Percentiles rank a stretch among this genome's conserved stretches.
Conservation (phyloP, 129 eudicot species). For the Cynara cardunculus region DNA sequence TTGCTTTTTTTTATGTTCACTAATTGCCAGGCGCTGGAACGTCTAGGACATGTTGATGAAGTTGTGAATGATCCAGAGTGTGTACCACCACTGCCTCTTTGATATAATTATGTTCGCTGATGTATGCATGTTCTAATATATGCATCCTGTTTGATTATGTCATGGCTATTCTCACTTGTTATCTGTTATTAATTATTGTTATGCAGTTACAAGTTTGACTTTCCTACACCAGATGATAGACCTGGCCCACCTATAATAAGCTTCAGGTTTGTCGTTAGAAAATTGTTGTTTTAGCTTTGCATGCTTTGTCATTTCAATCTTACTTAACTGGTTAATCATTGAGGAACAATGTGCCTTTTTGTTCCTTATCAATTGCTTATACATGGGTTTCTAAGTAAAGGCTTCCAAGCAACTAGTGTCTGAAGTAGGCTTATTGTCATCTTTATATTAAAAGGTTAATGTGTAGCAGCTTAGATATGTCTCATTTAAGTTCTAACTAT, state of each 20-base stretch:
- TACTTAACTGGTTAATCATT: background rate
- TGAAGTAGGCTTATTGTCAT: background rate
- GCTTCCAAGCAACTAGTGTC: background rate
- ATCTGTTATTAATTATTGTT: background rate
- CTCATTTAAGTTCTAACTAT: background rate
- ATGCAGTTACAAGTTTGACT: conserved; percentile 96
- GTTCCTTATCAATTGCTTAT: background rate
- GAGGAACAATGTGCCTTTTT: conserved; percentile 5
- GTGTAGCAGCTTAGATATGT: background rate
- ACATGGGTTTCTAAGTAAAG: background rate
- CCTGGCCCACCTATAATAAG: conserved; percentile 98
- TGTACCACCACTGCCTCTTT: conserved; percentile 26
- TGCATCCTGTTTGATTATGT: background rate
- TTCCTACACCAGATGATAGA: conserved; percentile 96
- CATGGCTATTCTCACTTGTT: background rate
- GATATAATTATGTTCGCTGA: conserved; percentile 4
- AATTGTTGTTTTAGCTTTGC: conserved; percentile 8
- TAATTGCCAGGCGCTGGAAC: conserved; percentile 77
- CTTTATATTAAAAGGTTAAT: background rate
- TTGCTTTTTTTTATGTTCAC: background rate
- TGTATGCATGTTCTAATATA: background rate
- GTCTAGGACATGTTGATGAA: conserved; percentile 86
- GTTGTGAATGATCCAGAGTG: conserved; percentile 97
- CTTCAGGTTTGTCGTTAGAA: conserved; percentile 63
- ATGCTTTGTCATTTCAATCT: background rate